Base-by-base conservation (phyloP, 305 asterid genomes). In the Plantago coronopus region DNA sequence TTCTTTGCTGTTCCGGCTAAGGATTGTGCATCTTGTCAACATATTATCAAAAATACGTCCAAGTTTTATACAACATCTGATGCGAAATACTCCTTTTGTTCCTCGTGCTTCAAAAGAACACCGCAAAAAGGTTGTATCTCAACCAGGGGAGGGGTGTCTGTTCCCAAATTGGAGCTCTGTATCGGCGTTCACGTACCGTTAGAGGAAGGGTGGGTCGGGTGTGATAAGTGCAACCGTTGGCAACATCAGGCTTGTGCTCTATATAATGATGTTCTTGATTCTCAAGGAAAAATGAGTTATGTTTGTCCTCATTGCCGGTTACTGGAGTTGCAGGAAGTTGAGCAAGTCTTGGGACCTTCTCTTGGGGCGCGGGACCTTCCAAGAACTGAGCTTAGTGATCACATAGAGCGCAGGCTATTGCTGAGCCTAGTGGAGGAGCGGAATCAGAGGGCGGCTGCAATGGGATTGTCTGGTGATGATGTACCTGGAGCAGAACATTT, bases 171-270 rank as follows among this genome's bases (percentile, higher is more conserved):
- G 57, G 60, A 68, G 48, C 72, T 86, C 68, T 44, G 34, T 25
- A 89, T 75, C 76, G 75, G 43, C 67, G 79, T 27, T 27, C 7
- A 27, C 34, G 69, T 63, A 82, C 86, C 63, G 68, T 44, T 48
- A 75, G 49, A 48, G 78, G 95, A 89, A 84, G 57, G 81, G 94
- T 86, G 97, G 97, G 95, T 89, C 59, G 79, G 70, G 50, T 89
- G 97, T 42, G 86, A 86, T 68, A 75, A 69, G 67, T 89, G 97
- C 19, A 71, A 74, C 54, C n/a, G 66, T 57, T 89, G 97, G 94
- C 91, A 84, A 54, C 97, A 89, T 76, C 96, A 86, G 70, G 73
- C 81, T 42, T 89, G 96, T 61, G 95, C 83, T 55, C 87, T 89
- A 15, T 89, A 74, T 66, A 89, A 86, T 73, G 76, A 81, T 51